Base-by-base conservation (phyloP, 2,329 filamentous ascomycete species). In the Aspergillus hiratsukae region DNA sequence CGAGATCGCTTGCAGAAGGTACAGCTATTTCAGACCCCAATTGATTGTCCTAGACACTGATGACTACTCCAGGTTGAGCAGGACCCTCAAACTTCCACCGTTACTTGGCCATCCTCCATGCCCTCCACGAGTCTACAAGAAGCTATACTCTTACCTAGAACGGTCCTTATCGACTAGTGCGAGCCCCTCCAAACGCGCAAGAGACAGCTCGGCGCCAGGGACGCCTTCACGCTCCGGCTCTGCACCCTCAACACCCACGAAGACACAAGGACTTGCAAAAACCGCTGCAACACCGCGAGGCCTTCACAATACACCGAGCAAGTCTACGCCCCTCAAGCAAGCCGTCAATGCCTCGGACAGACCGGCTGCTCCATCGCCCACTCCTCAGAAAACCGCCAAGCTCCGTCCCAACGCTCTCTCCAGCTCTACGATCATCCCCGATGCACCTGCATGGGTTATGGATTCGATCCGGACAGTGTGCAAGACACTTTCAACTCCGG, bases 1-100 rank as follows among this genome's bases (percentile, higher is more conserved):
- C 14, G 87, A 96, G 73, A 83, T 99, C 58, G 94, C 94, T 21
- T 97, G 92, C 69, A 90, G 93, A 65, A 84, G 90, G 89, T 90
- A 75, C 48, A 64, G 10, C 2, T 8, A 19, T 17, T n/a, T 27
- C 14, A 25, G 8, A 1, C 1, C 17, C 17, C 4, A 0, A 35
- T 25, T 4, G 43, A 49, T 27, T 29, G 5, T n/a, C 2, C 11
- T 7, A 2, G 37, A 37, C 37, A 11, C 55, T 58, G n/a, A 49
- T 51, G 9, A 17, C 0, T 29, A 8, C 31, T n/a, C 4, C 56
- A 91, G 91, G 53, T 80, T 96, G 41, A 92, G 91, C 68, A 88
- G 86, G 54, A 72, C 80, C 0, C 83, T 96, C 48, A 85, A 91
- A 68, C 84, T 96, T 7, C 91, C 92, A 0, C 83, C 86, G 1